phyloP scores from a whole-genome alignment of 2,329 filamentous ascomycete genomes.

The Cucurbitaria berberidis region DNA sequence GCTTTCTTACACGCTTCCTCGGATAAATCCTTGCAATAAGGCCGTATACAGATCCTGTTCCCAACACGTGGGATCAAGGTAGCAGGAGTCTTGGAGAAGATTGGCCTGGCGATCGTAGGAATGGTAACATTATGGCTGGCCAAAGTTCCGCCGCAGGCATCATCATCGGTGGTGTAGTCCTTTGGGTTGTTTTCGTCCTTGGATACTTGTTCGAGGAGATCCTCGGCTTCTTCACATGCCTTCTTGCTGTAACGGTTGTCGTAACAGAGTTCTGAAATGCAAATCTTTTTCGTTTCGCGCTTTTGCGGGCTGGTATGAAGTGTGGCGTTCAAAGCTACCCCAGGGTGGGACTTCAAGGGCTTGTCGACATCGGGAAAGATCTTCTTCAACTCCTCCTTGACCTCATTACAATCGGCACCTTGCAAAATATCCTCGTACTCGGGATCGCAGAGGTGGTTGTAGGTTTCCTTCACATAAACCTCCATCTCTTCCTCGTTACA shows the following conservation, averaged over 20 bases:
- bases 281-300: neutral
- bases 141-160: neutral
- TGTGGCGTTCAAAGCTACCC: neutral
- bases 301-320: neutral
- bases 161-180: neutral
- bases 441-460: constrained; percentile 7
- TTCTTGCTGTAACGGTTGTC: neutral
- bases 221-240: neutral
- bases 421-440: neutral
- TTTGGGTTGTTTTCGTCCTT: neutral
- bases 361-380: neutral
- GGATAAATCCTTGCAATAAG: neutral
- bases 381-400: neutral
- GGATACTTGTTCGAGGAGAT: neutral
- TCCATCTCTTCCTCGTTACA: constrained; percentile 6
- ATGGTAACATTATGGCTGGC: neutral
- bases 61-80: neutral
- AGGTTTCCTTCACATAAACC: neutral
- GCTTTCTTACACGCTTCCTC: neutral
- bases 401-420: constrained; percentile 7
- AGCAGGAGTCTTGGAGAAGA: neutral
- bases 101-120: neutral
- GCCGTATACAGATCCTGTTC: neutral
- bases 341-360: neutral
- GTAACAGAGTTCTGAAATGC: neutral